Evolutionary conservation across 139 green algal genomes (phyloP), one percentile per base, ranked within the genome.

Genomic region (Micractinium conductrix): DNA sequence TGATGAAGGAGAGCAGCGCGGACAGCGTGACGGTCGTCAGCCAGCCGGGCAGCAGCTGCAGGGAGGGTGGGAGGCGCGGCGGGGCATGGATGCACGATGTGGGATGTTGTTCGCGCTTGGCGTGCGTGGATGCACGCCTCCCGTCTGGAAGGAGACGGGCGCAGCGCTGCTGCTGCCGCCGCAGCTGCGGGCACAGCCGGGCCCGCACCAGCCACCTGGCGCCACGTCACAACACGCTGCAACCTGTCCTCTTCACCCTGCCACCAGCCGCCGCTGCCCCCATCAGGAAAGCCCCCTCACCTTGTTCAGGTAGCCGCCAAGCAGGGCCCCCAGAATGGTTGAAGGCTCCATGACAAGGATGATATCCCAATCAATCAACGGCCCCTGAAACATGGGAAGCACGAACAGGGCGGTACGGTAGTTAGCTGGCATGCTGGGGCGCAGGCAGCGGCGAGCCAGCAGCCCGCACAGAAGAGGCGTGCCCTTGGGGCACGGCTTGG

Each of bases 291-390:
- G n/a, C 26, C 30, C 55, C 33, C 80, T 21, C 81, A 73, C 71
- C 55, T 76, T 65, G 83, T 94, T 93, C 7, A 93, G 16, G 75
- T 92, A 94, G 30, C 87, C 86, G 7, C 92, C 92, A 24, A 90
- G 26, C 1, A 94, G 35, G 2, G 92, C 90, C 0, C 92, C 92
- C 22, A 95, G 72, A 19, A 95, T 93, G 19, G 91, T 95, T 37
- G 75, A 78, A 1, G 92, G 92, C 80, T 95, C 92, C 92, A 95
- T 93, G 14, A 94, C 86, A 19, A 95, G 62, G n/a, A 93, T 93
- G 14, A 95, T 72, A 79, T 93, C 86, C 92, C 92, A 94, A 71
- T 94, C 90, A 38, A 95, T 92, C 30, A 95, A 86, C 1, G 89
- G 90, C 19, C 76, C 73, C 42, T 35, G 63, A 6, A 14, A 37